phyloP scores from a whole-genome alignment of 192 early-diverging fungal genomes.

The Linnemannia elongata region DNA sequence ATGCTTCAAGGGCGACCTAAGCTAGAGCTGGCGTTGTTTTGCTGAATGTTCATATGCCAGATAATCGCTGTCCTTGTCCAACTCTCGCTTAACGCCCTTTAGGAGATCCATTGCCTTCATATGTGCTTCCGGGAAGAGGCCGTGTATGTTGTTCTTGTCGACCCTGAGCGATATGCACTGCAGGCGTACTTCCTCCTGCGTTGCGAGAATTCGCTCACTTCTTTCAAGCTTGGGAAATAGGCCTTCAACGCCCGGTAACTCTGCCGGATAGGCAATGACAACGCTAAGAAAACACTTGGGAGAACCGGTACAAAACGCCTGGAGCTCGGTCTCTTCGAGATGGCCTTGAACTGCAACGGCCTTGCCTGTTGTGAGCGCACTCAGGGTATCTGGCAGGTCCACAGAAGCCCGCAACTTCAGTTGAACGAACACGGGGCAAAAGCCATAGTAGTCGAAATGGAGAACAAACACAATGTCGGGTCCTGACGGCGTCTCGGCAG shows the following conservation, averaged over 20 bases:
- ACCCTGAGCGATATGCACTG: constrained; percentile 29
- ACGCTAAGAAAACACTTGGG: constrained; percentile 16
- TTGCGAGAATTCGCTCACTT: constrained; percentile 16
- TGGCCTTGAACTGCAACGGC: constrained; percentile 7
- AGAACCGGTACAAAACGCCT: constrained; percentile 11
- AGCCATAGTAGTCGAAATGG: constrained; percentile 3
- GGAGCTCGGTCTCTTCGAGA: background rate
- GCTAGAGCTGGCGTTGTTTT: background rate
- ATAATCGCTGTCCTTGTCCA: constrained; percentile 10
- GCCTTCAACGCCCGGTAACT: constrained; percentile 15
- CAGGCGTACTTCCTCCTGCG: background rate
- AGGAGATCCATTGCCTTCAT: constrained; percentile 16
- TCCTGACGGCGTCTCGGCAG: background rate
- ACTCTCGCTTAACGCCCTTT: constrained; percentile 13
- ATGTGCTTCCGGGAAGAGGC: constrained; percentile 15
- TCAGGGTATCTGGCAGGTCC: background rate
- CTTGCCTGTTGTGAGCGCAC: constrained; percentile 6
- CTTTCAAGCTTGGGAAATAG: constrained; percentile 1
- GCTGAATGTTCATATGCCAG: background rate
- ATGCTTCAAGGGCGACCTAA: background rate
- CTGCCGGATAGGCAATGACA: constrained; percentile 23
- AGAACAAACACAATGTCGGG: constrained; percentile 24
- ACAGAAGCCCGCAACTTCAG: background rate
- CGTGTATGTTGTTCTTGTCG: constrained; percentile 26
- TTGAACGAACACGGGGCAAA: constrained; percentile 18